A percentile compares a stretch with the other conserved stretches of the same genome.
Conservation (phyloP, 2,329 filamentous ascomycete species). For the Aureobasidium musti region DNA sequence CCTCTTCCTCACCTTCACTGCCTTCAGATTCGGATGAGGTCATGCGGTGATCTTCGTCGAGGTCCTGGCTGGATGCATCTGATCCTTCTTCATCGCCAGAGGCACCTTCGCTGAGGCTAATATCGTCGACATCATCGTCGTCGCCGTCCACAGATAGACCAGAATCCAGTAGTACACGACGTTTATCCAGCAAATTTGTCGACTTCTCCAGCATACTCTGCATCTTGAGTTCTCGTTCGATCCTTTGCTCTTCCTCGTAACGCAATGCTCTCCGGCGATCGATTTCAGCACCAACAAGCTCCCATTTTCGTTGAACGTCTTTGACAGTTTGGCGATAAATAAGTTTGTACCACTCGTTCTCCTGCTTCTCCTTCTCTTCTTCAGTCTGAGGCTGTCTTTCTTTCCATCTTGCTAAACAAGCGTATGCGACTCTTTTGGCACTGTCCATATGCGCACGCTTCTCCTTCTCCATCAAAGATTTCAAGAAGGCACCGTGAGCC, state of each 20-base stretch:
- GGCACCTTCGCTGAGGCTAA: slow-evolving; percentile 50
- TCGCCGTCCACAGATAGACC: slow-evolving; percentile 30
- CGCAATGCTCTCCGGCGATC: slow-evolving; percentile 57
- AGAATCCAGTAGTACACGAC: slow-evolving; percentile 42
- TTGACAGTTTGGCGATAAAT: slow-evolving; percentile 71
- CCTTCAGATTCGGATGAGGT: slow-evolving; percentile 67
- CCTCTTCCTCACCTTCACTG: slow-evolving; percentile 55
- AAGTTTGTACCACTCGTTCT: slow-evolving; percentile 63
- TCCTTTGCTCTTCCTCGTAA: slow-evolving; percentile 63
- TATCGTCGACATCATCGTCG: slow-evolving; percentile 45
- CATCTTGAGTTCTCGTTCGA: slow-evolving; percentile 61
- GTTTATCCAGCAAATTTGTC: slow-evolving; percentile 66
- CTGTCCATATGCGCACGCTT: slow-evolving; percentile 72
- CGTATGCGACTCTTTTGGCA: slow-evolving; percentile 78
- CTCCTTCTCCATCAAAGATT: slow-evolving; percentile 76
- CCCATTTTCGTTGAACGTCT: slow-evolving; percentile 64
- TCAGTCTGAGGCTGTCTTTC: slow-evolving; percentile 71
- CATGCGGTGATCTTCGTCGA: slow-evolving; percentile 53
- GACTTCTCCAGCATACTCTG: slow-evolving; percentile 73
- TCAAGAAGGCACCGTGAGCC: slow-evolving; percentile 76
- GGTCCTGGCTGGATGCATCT: slow-evolving; percentile 46
- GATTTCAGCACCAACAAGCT: slow-evolving; percentile 60
- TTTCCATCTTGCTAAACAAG: slow-evolving; percentile 74
- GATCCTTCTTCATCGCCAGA: slow-evolving; percentile 35
- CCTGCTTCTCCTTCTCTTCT: slow-evolving; percentile 81